Percentiles rank a stretch among this genome's conserved stretches.
phyloP scores from a whole-genome alignment of 2,329 filamentous ascomycete genomes.

The Orbilia oligospora region DNA sequence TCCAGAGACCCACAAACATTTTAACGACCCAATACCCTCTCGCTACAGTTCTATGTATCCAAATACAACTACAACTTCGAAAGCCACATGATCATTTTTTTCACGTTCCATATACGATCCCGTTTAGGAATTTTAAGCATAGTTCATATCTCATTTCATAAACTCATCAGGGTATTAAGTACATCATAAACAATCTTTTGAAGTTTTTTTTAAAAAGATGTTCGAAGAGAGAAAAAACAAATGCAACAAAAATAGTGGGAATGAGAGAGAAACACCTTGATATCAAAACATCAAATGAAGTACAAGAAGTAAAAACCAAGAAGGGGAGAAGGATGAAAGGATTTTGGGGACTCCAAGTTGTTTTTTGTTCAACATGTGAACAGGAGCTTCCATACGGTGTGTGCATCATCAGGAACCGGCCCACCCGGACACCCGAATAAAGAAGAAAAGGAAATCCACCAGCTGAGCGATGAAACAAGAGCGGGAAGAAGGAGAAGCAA shows the following conservation, averaged over 20 bases:
- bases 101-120: no score
- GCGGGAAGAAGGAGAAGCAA: background rate
- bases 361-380: constrained; percentile 19
- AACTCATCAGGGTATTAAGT: constrained; percentile 26
- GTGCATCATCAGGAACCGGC: constrained; percentile 42
- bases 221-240: background rate
- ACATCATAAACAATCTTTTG: constrained; percentile 12
- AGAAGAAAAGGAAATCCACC: background rate
- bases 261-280: background rate
- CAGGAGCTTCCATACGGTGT: constrained; percentile 19
- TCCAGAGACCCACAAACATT: background rate
- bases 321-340: background rate
- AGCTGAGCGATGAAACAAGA: background rate
- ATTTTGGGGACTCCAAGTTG: background rate
- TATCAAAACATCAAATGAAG: background rate
- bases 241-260: background rate
- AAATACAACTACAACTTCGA: no score
- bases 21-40: constrained; percentile 30
- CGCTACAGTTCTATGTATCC: no score
- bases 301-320: no score
- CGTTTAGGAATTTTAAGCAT: background rate
- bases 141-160: constrained; percentile 26
- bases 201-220: background rate
- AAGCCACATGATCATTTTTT: constrained; percentile 15
- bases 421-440: constrained; percentile 9